phyloP scores from a whole-genome alignment of 345 rosid genomes.

The Aquilaria yunnanensis region DNA sequence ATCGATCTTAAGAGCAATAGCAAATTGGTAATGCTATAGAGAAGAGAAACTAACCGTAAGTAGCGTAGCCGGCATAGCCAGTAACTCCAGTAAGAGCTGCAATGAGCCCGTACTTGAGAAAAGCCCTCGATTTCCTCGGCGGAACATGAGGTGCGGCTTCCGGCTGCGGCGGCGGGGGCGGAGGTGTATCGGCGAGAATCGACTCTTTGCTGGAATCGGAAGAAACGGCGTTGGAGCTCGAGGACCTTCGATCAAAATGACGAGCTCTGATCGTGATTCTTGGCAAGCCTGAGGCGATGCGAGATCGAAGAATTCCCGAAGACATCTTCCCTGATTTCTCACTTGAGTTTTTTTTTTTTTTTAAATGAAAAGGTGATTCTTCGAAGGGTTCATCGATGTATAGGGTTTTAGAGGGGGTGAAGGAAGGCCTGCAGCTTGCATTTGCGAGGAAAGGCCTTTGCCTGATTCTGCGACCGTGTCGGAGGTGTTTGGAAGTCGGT shows the following conservation, averaged over 20 bases:
- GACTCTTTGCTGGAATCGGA: constrained; percentile 39
- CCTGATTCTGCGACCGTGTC: neutral
- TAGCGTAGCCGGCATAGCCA: constrained; percentile 49
- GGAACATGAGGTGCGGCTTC: constrained; percentile 24
- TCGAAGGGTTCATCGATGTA: neutral
- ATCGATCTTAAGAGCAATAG: neutral
- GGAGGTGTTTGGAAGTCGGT: constrained; percentile 30
- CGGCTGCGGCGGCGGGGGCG: constrained; percentile 29
- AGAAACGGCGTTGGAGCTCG: constrained; percentile 32
- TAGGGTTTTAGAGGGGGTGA: neutral
- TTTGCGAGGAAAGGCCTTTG: constrained; percentile 7
- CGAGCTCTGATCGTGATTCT: constrained; percentile 11
- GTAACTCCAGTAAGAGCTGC: constrained; percentile 55
- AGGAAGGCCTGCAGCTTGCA: constrained; percentile 23
- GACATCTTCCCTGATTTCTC: constrained; percentile 29
- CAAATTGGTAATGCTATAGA: neutral
- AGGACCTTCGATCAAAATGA: constrained; percentile 15
- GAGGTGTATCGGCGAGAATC: constrained; percentile 29
- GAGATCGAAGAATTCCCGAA: constrained; percentile 45
- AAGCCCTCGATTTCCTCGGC: constrained; percentile 38
- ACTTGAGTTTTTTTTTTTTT: neutral
- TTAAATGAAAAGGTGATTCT: neutral
- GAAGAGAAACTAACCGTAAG: constrained; percentile 43
- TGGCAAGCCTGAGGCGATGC: constrained; percentile 22
- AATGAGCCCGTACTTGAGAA: constrained; percentile 49